These are phyloP conservation scores for Pythium utonaiense DNA, from an alignment of 352 stramenopile species.

Conservation along the genomic window DNA sequence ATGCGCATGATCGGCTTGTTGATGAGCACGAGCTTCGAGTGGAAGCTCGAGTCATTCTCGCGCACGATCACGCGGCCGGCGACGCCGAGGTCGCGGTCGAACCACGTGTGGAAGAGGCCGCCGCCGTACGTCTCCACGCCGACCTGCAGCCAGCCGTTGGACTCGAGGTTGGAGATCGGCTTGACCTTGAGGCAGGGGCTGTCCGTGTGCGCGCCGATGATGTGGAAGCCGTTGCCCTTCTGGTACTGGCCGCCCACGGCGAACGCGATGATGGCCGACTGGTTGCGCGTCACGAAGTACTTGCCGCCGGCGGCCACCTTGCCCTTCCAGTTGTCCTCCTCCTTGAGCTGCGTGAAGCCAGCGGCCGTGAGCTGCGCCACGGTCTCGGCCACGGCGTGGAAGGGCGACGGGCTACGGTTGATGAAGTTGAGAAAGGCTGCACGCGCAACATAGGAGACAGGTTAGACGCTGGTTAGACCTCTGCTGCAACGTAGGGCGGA, in stretches of 20 bases:
- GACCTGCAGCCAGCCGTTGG: constrained; percentile 81
- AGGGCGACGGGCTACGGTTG: constrained; percentile 92
- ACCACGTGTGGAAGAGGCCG: constrained; percentile 98
- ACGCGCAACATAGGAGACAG: not conserved
- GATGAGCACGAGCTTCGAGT: constrained; percentile 89
- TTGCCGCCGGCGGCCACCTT: constrained; percentile 81
- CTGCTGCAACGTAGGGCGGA: not conserved
- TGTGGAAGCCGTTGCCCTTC: constrained; percentile 92
- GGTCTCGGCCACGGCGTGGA: constrained; percentile 91
- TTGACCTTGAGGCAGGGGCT: constrained; percentile 95
- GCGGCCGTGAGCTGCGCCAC: constrained; percentile 75
- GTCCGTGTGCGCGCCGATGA: constrained; percentile 97
- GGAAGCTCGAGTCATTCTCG: constrained; percentile 64
- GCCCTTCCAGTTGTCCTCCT: constrained; percentile 74
- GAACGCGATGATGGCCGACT: constrained; percentile 93
- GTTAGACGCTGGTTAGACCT: too few relatives aligned
- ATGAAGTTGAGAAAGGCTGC: constrained; percentile 90
- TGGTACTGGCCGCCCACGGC: constrained; percentile 91
- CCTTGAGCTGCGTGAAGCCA: constrained; percentile 90
- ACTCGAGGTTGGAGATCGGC: constrained; percentile 89
- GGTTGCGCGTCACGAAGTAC: constrained; percentile 98
- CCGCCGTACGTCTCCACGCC: constrained; percentile 84
- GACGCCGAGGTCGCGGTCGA: constrained; percentile 95
- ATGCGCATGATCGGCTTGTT: constrained; percentile 94
- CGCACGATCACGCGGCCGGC: constrained; percentile 91